Evolutionary conservation across 208 protist genomes (phyloP).

Genomic region (Crithidia thermophila): DNA sequence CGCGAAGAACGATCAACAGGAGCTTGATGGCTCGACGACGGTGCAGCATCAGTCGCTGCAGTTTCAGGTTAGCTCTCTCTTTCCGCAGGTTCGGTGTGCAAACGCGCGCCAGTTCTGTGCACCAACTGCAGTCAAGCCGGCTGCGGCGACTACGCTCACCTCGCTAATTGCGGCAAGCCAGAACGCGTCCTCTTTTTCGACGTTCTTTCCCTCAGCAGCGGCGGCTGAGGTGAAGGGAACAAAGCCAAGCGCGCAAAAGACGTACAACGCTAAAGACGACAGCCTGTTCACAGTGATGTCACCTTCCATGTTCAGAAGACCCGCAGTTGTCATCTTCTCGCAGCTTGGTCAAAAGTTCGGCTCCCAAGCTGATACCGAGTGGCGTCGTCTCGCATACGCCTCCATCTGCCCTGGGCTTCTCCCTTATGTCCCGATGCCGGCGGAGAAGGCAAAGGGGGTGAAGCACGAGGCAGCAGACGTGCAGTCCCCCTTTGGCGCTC

Average conservation of each 20-base stretch:
- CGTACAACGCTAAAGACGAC: constrained; percentile 49
- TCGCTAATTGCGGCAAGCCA: constrained; percentile 23
- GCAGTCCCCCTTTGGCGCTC: constrained; percentile 2
- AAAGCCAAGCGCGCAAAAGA: not conserved
- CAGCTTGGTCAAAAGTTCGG: constrained; percentile 87
- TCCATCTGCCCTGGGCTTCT: constrained; percentile 65
- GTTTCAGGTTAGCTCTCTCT: constrained; percentile 51
- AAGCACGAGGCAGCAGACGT: not conserved
- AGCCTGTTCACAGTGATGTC: constrained; percentile 59
- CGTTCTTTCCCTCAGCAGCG: constrained; percentile 17
- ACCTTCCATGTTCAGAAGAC: constrained; percentile 59
- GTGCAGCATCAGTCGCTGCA: constrained; percentile 14
- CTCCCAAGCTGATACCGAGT: constrained; percentile 67
- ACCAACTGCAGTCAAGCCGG: not conserved
- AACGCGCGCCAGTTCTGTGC: constrained; percentile 64
- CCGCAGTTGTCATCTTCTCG: constrained; percentile 81
- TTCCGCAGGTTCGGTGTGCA: constrained; percentile 55
- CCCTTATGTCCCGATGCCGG: constrained; percentile 39
- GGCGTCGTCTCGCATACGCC: constrained; percentile 75
- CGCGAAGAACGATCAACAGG: not conserved
- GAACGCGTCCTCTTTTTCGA: constrained; percentile 30
- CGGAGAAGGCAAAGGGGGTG: not conserved
- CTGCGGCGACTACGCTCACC: not conserved
- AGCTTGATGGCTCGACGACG: not conserved
- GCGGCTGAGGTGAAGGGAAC: not conserved